phyloP scores from a whole-genome alignment of 176 grass and related monocot genomes.

The Pharus latifolius region DNA sequence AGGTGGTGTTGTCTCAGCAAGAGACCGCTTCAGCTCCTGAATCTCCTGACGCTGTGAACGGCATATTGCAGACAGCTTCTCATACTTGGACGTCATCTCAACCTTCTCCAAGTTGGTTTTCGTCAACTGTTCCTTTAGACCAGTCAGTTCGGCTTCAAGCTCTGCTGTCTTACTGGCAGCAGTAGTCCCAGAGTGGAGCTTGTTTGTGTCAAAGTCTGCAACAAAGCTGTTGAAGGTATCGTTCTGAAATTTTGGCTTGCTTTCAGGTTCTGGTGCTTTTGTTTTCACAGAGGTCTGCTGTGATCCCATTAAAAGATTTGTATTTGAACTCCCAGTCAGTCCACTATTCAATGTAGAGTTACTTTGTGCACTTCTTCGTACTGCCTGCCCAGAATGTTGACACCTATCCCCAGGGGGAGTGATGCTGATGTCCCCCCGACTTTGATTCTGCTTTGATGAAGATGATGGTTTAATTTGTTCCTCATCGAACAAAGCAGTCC shows the following conservation, averaged over 20 bases:
- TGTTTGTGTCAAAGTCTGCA: constrained; percentile 53
- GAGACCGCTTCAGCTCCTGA: constrained; percentile 57
- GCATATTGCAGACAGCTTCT: constrained; percentile 72
- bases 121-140: constrained; percentile 74
- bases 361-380: constrained; percentile 13
- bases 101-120: constrained; percentile 55
- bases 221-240: constrained; percentile 49
- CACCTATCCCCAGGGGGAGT: constrained; percentile 24
- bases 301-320: constrained; percentile 33
- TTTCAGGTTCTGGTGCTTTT: constrained; percentile 20
- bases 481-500: constrained; percentile 35
- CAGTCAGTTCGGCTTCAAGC: constrained; percentile 47
- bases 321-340: constrained; percentile 6
- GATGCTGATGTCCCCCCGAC: constrained; percentile 17
- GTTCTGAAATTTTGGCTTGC: constrained; percentile 21
- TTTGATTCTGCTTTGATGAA: constrained; percentile 36
- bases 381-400: constrained; percentile 25
- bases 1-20: constrained; percentile 30
- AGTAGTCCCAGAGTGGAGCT: constrained; percentile 21
- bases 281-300: constrained; percentile 25
- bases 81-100: constrained; percentile 72
- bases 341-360: constrained; percentile 22
- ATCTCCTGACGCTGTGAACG: constrained; percentile 67
- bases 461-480: constrained; percentile 30
- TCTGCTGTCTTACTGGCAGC: constrained; percentile 17